Evolutionary conservation across 139 green algal genomes (phyloP), one percentile per base, ranked within the genome.

Genomic region (Ostreobium quekettii): DNA sequence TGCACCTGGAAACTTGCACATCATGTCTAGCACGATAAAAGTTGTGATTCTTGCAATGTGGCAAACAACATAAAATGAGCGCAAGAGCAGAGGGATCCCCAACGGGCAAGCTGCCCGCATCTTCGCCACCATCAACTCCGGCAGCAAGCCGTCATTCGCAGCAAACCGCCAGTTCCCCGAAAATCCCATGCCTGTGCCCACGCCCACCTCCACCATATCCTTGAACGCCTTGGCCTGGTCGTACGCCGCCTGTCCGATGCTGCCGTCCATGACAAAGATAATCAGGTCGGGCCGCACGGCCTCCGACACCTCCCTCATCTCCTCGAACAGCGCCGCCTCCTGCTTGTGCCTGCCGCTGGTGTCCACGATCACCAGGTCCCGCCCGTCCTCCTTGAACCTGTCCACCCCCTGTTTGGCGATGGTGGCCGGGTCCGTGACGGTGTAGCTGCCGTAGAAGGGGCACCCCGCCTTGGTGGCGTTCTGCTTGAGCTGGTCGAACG

Each of bases 241-340:
- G 58, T 88, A 90, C 0, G 94, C 94, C 4, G 91, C 88, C 73
- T 99, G 94, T 35, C 94, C 94, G 32, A 99, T 98, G 74, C 74
- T 90, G 37, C 88, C 89, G 70, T 99, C 94, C 93, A 99, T 99
- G 15, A 98, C 93, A 81, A 98, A 99, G 53, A 99, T 89, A 35
- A 95, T 82, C 28, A 95, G 71, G 62, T 95, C 81, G 1, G 94
- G 94, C 46, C 85, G 42, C 1, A 95, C 88, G 0, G 78, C 83
- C 8, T 76, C 75, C 1, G 78, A 78, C 0, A 92, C 77, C 62
- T 76, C 82, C 57, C 86, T 75, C 95, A 99, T 99, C 80, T 99
- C 95, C 85, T 99, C 94, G 82, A 99, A 99, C 72, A 99, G 79
- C 19, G 93, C 80, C 28, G 84, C 90, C 73, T 97, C 87, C 82